Conservation (phyloP, 208 protist genomes). For the Lotmaria passim region DNA sequence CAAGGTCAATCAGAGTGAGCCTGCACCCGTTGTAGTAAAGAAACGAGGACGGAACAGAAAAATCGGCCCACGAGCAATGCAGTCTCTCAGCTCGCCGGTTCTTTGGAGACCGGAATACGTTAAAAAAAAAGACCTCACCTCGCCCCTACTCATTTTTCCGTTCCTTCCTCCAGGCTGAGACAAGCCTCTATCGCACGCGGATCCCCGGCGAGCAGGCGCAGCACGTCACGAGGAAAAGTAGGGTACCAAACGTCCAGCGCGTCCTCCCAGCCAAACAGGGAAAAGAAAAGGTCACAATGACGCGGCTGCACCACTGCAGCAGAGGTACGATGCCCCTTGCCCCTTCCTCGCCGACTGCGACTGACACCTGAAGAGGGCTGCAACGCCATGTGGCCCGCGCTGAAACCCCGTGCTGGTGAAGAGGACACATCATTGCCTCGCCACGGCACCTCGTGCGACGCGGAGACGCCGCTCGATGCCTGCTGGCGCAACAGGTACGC, state of each 20-base stretch:
- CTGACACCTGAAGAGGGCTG: neutral
- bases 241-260: conserved; percentile 48
- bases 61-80: too few species aligned
- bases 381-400: too few species aligned
- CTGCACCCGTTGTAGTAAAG: too few species aligned
- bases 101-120: too few species aligned
- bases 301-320: conserved; percentile 16
- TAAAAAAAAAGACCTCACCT: too few species aligned
- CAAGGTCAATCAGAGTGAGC: too few species aligned
- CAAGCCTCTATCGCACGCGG: conserved; percentile 42
- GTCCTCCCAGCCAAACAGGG: conserved; percentile 60
- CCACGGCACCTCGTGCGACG: neutral
- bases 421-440: neutral
- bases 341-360: neutral
- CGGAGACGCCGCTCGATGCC: neutral
- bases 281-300: conserved; percentile 44
- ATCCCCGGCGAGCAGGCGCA: conserved; percentile 34
- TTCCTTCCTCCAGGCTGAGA: conserved; percentile 14
- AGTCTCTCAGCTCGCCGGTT: too few species aligned
- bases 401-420: too few species aligned
- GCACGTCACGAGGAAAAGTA: conserved; percentile 37
- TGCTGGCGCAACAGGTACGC: conserved; percentile 25
- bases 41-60: too few species aligned
- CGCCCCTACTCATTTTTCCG: neutral
- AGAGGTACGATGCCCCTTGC: neutral